Evolutionary conservation across 768 basidiomycete genomes (phyloP).

Genomic region (Mycena latifolia): DNA sequence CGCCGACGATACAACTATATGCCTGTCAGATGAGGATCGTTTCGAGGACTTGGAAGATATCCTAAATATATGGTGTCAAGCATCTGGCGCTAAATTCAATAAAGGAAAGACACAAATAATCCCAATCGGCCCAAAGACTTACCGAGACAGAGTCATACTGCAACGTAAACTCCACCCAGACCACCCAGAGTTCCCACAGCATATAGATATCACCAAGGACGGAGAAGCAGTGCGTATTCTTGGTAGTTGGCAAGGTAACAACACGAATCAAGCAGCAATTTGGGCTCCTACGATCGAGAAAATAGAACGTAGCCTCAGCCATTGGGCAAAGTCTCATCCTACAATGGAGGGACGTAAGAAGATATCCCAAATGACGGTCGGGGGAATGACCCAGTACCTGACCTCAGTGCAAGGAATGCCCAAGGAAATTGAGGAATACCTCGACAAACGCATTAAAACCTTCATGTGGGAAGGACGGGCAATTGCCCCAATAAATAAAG

Average conservation of each 20-base stretch:
- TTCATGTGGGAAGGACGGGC: conserved; percentile 38
- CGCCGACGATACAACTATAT: conserved; percentile 56
- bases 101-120: conserved; percentile 46
- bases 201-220: conserved; percentile 32
- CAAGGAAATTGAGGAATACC: conserved; percentile 15
- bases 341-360: conserved; percentile 14
- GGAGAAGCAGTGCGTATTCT: conserved; percentile 31
- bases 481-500: too few species aligned
- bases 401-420: conserved; percentile 48
- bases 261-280: conserved; percentile 14
- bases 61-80: conserved; percentile 53
- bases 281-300: conserved; percentile 39
- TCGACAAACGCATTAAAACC: conserved; percentile 28
- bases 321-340: conserved; percentile 22
- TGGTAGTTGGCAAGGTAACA: conserved; percentile 41
- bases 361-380: conserved; percentile 38
- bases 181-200: background rate
- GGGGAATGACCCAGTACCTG: conserved; percentile 46
- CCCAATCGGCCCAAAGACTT: background rate
- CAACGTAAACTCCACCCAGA: background rate
- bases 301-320: conserved; percentile 19
- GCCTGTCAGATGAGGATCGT: conserved; percentile 45
- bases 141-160: background rate
- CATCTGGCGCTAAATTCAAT: conserved; percentile 49
- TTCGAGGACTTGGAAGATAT: conserved; percentile 40